Conservation (phyloP, 2,329 filamentous ascomycete genomes). For the Ceratocystis ficicola region DNA sequence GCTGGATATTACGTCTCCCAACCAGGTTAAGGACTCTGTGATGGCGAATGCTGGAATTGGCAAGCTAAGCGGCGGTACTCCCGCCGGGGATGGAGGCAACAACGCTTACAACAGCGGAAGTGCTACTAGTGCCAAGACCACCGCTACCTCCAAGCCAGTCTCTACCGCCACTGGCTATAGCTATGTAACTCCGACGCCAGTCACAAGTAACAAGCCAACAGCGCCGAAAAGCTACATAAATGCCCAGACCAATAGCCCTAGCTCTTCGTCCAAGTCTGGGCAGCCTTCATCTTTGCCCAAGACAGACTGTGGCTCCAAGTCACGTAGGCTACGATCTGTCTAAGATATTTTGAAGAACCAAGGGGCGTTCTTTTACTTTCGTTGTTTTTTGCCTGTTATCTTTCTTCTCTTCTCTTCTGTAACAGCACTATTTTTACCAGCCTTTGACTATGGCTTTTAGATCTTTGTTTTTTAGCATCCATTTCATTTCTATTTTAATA, state of each 20-base stretch:
- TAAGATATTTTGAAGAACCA: background rate
- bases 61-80: conserved; percentile 15
- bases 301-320: background rate
- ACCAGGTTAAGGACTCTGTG: conserved; percentile 22
- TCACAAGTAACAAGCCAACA: background rate
- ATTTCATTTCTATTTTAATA: background rate
- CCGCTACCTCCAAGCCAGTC: background rate
- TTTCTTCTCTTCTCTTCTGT: background rate
- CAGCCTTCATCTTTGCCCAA: background rate
- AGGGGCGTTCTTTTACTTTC: background rate
- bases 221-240: background rate
- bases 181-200: background rate
- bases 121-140: background rate
- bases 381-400: background rate
- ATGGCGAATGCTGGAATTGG: conserved; percentile 26
- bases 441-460: no score
- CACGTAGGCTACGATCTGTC: background rate
- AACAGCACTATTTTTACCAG: no score
- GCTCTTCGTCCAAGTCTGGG: background rate
- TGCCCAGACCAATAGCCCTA: background rate
- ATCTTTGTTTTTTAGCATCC: background rate
- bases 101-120: background rate
- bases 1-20: conserved; percentile 24
- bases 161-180: background rate
- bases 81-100: background rate